Evolutionary conservation across 2,329 filamentous ascomycete genomes (phyloP), one percentile per base, ranked within the genome.

Genomic region (Trichoderma lentiforme): DNA sequence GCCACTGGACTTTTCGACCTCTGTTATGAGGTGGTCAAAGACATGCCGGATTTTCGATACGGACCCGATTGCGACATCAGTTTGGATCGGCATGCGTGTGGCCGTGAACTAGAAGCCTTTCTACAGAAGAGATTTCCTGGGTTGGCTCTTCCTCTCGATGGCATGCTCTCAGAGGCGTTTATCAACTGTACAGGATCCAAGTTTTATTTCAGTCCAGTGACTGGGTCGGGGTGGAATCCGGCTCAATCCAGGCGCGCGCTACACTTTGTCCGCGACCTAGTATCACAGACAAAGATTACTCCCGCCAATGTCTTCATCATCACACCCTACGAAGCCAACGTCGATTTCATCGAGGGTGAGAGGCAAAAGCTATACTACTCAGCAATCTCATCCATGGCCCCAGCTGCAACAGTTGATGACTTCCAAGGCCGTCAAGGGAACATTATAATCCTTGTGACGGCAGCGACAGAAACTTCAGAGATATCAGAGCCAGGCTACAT

Each of bases 381-480:
- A 3, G 21, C 9, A 15, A 68, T 78, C 12, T n/a, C 34, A 0
- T 21, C 9, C 3, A 74, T 78, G 62, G 68, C 56, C 3, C 56
- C 73, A 0, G 67, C 74, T 6, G 43, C 61, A 0, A 76, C 74
- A 1, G 70, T 76, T n/a, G 75, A 78, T 60, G 72, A 71, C 3
- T 77, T 73, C 62, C 76, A 79, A 47, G 77, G 76, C 15, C 72
- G 68, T 12, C 75, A 79, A 61, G 64, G 30, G 1, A 73, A 76
- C 30, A 74, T 79, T 36, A 58, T 71, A 2, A 60, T 76, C 1
- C 70, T 76, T 11, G 68, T 79, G 32, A 73, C 76, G 21, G 73
- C 73, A 7, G 75, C 75, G 2, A 73, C 30, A 9, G 8, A 63
- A 15, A 7, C 8, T 3, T 2, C 12, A 9, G 7, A 62, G 26